Conservation (phyloP, 306 rosid genomes). For the Luffa aegyptiaca region DNA sequence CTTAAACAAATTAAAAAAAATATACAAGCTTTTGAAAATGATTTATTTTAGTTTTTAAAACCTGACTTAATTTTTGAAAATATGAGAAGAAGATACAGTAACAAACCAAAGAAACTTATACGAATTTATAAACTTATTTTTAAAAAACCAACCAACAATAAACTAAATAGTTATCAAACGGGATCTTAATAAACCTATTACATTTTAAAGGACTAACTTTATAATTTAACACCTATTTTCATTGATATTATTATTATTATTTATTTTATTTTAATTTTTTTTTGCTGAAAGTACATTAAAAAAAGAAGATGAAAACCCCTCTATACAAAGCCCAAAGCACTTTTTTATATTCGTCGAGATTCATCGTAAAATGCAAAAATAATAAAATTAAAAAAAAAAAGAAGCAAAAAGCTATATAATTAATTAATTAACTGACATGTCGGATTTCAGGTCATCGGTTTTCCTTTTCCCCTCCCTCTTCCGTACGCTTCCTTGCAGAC, state of each 20-base stretch:
- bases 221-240: background rate
- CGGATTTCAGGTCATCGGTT: constrained; percentile 26
- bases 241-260: no score
- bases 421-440: constrained; percentile 19
- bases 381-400: background rate
- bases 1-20: no score
- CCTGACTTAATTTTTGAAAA: no score
- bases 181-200: background rate
- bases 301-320: background rate
- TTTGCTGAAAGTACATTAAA: background rate
- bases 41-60: no score
- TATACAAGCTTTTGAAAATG: no score
- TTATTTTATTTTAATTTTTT: background rate
- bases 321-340: background rate
- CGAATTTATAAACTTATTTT: no score
- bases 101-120: no score
- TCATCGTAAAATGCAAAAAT: background rate
- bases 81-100: no score
- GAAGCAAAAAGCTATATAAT: background rate
- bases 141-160: no score
- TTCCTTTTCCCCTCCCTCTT: constrained; percentile 22
- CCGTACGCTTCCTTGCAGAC: constrained; percentile 55
- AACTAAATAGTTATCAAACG: no score
- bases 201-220: background rate
- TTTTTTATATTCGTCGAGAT: background rate